Evolutionary conservation across 768 basidiomycete genomes (phyloP), one percentile per base, ranked within the genome.

Genomic region (Suillus decipiens): DNA sequence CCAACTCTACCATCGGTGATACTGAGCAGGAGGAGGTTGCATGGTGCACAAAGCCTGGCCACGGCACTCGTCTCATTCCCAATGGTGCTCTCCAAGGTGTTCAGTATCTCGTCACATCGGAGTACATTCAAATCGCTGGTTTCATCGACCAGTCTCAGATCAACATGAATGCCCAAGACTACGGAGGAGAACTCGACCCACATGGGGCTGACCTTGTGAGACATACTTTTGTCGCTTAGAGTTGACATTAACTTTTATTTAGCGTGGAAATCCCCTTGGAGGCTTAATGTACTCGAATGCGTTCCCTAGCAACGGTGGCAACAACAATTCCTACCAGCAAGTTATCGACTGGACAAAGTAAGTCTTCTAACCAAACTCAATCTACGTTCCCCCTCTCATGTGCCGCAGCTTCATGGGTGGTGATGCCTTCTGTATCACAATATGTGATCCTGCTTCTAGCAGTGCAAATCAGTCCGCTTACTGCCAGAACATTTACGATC

Each of bases 191-290:
- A 75, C 81, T 92, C 59, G 89, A 92, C 73, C 85, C 89, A 17
- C 87, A 89, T 65, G 90, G 90, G 63, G 89, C 89, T 64, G 90
- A 92, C 71, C 68, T 76, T 61, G 83, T 84, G 58, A 56, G 55
- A 28, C 15, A n/a, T 7, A 24, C 15, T 6, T 19, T 10, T 15
- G n/a, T 28, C 2, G 10, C 10, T 37, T 37, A 15, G 79, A 74
- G 12, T 11, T 19, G 45, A 75, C n/a, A 17, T 5, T n/a, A 48
- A 8, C 48, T 1, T 0, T 24, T 34, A 69, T 31, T 15, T 66
- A 89, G 84, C 85, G 89, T 65, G 93, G 92, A n/a, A 95, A 93
- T 77, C 90, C 90, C 3, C 78, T 91, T 33, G 92, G 92, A 66
- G 89, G 85, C 56, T 72, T 92, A 33, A 62, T 91, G 48, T 93